Conservation (phyloP, 2,329 filamentous ascomycete species). For the Grosmannia serpens region DNA sequence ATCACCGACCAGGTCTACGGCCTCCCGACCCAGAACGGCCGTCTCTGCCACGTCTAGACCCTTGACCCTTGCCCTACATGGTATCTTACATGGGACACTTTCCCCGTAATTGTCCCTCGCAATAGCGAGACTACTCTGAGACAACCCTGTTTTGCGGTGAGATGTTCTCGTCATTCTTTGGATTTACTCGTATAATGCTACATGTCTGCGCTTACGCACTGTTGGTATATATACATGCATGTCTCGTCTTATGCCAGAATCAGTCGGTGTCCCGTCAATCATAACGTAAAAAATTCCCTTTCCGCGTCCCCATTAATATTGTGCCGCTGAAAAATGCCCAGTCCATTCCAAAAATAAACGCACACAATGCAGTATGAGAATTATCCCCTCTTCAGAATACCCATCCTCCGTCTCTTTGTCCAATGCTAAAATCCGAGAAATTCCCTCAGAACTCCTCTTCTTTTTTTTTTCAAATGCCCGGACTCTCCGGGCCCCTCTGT, state of each 20-base stretch:
- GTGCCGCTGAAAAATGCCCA: not conserved
- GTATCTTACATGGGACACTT: not conserved
- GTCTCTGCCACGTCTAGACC: conserved; percentile 6
- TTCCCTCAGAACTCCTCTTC: no score
- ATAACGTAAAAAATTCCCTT: not conserved
- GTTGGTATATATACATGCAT: not conserved
- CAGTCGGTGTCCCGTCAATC: not conserved
- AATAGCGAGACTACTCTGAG: no score
- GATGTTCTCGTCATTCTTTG: not conserved
- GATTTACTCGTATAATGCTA: not conserved
- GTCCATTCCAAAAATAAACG: not conserved
- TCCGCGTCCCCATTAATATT: not conserved
- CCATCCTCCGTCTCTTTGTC: not conserved
- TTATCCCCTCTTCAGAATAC: not conserved
- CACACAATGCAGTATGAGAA: not conserved
- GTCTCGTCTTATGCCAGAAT: not conserved
- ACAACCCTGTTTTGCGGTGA: not conserved
- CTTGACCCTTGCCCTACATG: not conserved
- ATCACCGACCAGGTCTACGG: conserved; percentile 12
- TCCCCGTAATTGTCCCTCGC: no score
- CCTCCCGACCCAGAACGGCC: conserved; percentile 13
- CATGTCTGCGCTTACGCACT: not conserved
- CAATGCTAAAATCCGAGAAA: not conserved
- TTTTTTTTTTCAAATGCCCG: not conserved
- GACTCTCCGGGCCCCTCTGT: not conserved